phyloP scores from a whole-genome alignment of 2,329 filamentous ascomycete genomes.

The Ceratocystis variospora region DNA sequence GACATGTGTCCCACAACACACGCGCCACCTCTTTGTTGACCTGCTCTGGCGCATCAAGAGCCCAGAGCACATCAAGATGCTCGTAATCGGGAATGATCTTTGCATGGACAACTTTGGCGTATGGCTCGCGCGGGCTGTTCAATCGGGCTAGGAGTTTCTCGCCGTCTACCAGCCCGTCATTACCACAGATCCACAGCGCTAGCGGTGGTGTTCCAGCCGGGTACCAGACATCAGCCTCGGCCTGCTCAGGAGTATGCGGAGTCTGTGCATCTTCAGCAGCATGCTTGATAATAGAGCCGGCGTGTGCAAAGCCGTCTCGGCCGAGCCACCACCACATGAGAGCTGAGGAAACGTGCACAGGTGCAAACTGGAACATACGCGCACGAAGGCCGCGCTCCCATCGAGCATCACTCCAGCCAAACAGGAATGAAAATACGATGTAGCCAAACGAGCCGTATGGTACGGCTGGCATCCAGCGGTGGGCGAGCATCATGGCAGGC shows the following conservation, averaged over 20 bases:
- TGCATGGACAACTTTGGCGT: slow-evolving; percentile 65
- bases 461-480: slow-evolving; percentile 46
- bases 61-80: slow-evolving; percentile 91
- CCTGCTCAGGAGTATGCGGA: slow-evolving; percentile 20
- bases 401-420: slow-evolving; percentile 69
- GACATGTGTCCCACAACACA: slow-evolving; percentile 68
- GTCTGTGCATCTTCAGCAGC: slow-evolving; percentile 50
- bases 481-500: slow-evolving; percentile 82
- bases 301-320: slow-evolving; percentile 60
- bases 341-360: slow-evolving; percentile 79
- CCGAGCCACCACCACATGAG: slow-evolving; percentile 95
- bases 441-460: slow-evolving; percentile 77
- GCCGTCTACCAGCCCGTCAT: slow-evolving; percentile 76
- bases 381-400: slow-evolving; percentile 72
- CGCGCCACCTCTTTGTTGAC: slow-evolving; percentile 70
- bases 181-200: slow-evolving; percentile 75
- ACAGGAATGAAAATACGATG: slow-evolving; percentile 76
- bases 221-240: slow-evolving; percentile 52
- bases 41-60: slow-evolving; percentile 71
- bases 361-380: slow-evolving; percentile 83
- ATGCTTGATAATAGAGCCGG: slow-evolving; percentile 78
- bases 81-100: slow-evolving; percentile 81
- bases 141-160: slow-evolving; percentile 59
- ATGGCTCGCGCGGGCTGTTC: slow-evolving; percentile 62
- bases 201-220: slow-evolving; percentile 65